Conservation (phyloP, 495 filamentous ascomycete species). For the Penicillium cosmopolitanum region DNA sequence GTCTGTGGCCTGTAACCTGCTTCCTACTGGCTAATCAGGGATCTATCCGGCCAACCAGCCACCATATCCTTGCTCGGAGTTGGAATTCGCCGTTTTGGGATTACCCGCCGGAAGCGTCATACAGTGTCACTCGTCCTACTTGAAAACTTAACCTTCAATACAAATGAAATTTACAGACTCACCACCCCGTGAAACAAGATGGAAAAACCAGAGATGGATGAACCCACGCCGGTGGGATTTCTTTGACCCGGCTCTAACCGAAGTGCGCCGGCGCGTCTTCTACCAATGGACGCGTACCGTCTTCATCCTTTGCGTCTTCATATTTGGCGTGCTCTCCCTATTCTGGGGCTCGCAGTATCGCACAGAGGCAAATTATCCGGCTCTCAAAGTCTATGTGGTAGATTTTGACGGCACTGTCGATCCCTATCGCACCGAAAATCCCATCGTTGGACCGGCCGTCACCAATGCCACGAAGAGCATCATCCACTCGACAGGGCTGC, state of each 20-base stretch:
- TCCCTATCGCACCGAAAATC: constrained; percentile 49
- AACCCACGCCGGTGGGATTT: constrained; percentile 54
- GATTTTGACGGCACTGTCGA: constrained; percentile 64
- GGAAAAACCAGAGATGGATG: constrained; percentile 12
- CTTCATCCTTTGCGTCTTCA: constrained; percentile 55
- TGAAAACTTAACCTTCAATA: too few relatives aligned
- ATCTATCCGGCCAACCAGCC: neutral
- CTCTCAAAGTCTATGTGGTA: constrained; percentile 62
- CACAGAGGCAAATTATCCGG: constrained; percentile 49
- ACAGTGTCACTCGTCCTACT: neutral
- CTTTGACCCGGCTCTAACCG: constrained; percentile 51
- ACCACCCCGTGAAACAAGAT: constrained; percentile 2
- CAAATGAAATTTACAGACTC: neutral
- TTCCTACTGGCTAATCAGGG: too few relatives aligned
- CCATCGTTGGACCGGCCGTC: constrained; percentile 61
- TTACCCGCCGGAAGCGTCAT: neutral
- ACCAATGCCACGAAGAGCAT: constrained; percentile 44
- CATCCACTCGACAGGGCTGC: constrained; percentile 28
- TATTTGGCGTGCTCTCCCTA: constrained; percentile 58
- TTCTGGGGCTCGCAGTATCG: constrained; percentile 64
- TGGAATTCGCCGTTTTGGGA: constrained; percentile 3
- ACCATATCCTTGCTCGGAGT: neutral
- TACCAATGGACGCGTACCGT: constrained; percentile 47
- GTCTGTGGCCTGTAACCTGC: too few relatives aligned
- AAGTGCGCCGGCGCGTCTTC: constrained; percentile 50